Percentiles rank a stretch among this genome's conserved stretches.
Conservation (phyloP, 2,329 filamentous ascomycete genomes). For the Neopestalotiopsis rosae region DNA sequence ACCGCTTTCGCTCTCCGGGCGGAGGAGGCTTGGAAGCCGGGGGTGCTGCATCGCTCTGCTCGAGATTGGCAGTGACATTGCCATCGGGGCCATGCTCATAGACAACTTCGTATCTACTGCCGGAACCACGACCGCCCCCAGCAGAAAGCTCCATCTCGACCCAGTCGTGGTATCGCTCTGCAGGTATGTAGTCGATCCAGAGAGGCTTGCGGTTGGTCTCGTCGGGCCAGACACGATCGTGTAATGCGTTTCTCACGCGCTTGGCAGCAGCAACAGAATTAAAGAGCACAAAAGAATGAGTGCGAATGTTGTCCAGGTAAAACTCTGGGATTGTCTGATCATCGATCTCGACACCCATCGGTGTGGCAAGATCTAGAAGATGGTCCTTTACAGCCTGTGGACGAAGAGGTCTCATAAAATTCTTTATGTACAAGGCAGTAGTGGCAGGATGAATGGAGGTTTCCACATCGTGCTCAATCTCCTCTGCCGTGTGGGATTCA, state of each 20-base stretch:
- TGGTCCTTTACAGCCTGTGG: conserved; percentile 70
- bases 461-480: conserved; percentile 41
- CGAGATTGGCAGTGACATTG: conserved; percentile 59
- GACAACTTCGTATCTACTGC: conserved; percentile 71
- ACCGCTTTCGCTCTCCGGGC: conserved; percentile 26
- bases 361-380: conserved; percentile 70
- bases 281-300: conserved; percentile 85
- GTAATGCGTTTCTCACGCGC: conserved; percentile 76
- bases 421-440: conserved; percentile 82
- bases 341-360: conserved; percentile 55
- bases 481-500: conserved; percentile 21
- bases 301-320: conserved; percentile 83
- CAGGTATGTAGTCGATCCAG: conserved; percentile 89
- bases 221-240: conserved; percentile 83
- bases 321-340: conserved; percentile 68
- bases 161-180: conserved; percentile 75
- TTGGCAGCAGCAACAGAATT: conserved; percentile 72
- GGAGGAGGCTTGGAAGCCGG: conserved; percentile 24
- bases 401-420: conserved; percentile 87
- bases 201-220: conserved; percentile 84
- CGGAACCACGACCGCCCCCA: conserved; percentile 46
- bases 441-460: conserved; percentile 76
- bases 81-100: conserved; percentile 67
- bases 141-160: conserved; percentile 68
- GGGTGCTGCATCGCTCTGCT: conserved; percentile 46